Conservation (phyloP, 2,329 filamentous ascomycete species). For the Fusarium chaquense region DNA sequence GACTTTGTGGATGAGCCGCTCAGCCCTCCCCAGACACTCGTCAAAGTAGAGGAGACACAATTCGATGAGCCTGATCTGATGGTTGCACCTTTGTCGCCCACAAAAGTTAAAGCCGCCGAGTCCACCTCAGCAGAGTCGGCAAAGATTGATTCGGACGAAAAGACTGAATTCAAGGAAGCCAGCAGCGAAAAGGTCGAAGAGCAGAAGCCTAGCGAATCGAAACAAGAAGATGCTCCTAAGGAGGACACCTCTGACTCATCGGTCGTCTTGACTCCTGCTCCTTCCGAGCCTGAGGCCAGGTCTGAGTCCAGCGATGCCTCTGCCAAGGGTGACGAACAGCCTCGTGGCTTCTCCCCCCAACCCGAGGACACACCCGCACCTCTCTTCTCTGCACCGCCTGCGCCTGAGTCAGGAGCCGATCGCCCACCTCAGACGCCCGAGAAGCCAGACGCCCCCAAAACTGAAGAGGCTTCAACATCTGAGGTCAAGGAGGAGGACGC, state of each 20-base stretch:
- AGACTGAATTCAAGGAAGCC: slow-evolving; percentile 23
- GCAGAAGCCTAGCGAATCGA: neutral
- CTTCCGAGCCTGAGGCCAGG: slow-evolving; percentile 44
- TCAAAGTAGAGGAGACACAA: slow-evolving; percentile 64
- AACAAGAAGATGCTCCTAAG: slow-evolving; percentile 9
- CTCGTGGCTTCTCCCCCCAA: slow-evolving; percentile 61
- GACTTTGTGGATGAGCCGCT: slow-evolving; percentile 84
- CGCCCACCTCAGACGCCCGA: slow-evolving; percentile 40
- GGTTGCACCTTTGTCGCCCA: slow-evolving; percentile 69
- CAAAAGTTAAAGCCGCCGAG: slow-evolving; percentile 51
- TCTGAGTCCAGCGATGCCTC: slow-evolving; percentile 17
- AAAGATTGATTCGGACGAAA: slow-evolving; percentile 23
- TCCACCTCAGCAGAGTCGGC: slow-evolving; percentile 36
- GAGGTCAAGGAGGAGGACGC: slow-evolving; percentile 17
- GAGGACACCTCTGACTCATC: slow-evolving; percentile 42
- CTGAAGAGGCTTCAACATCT: slow-evolving; percentile 3
- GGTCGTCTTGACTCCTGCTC: slow-evolving; percentile 36
- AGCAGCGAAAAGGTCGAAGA: slow-evolving; percentile 14
- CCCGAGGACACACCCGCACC: slow-evolving; percentile 77
- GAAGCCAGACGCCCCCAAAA: slow-evolving; percentile 23
- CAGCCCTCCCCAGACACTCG: slow-evolving; percentile 73
- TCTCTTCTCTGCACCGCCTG: slow-evolving; percentile 57
- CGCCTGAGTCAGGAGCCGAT: slow-evolving; percentile 48
- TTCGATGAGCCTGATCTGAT: slow-evolving; percentile 69
- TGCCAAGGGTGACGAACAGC: slow-evolving; percentile 28